Percentiles rank a stretch among this genome's conserved stretches.
phyloP scores from a whole-genome alignment of 192 early-diverging fungal species.

The Rhizophagus clarus region DNA sequence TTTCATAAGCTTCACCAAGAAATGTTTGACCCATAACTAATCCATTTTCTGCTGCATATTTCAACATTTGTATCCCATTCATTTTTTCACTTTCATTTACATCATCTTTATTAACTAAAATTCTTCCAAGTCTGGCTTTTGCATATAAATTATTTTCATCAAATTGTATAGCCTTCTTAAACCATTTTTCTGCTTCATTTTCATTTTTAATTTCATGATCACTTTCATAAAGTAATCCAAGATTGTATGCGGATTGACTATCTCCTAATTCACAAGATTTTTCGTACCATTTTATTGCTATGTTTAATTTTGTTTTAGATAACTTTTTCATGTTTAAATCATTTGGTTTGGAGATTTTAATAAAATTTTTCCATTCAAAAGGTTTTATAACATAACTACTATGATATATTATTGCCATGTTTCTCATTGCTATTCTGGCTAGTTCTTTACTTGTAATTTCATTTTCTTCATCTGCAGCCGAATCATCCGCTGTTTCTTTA shows the following conservation, averaged over 20 bases:
- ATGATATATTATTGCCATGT: not conserved
- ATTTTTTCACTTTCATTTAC: not conserved
- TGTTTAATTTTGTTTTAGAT: not conserved
- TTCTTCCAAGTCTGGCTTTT: not conserved
- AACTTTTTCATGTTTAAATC: not conserved
- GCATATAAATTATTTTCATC: not conserved
- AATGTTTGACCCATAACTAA: not conserved
- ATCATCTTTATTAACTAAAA: not conserved
- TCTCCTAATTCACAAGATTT: not conserved
- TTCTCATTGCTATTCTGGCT: not conserved
- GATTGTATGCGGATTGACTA: not conserved
- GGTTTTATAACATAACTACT: not conserved
- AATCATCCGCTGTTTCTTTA: no score
- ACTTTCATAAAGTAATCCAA: not conserved
- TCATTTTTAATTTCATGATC: not conserved
- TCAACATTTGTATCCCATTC: not conserved
- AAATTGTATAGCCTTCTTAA: not conserved
- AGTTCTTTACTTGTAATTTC: not conserved
- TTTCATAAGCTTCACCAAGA: not conserved
- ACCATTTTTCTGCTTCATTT: not conserved
- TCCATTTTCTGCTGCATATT: not conserved
- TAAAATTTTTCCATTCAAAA: not conserved
- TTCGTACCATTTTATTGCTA: not conserved
- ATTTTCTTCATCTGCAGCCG: no score
- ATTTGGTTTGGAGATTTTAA: not conserved